Evolutionary conservation across 2,329 filamentous ascomycete genomes (phyloP), one percentile per base, ranked within the genome.

Genomic region (Septoria linicola): DNA sequence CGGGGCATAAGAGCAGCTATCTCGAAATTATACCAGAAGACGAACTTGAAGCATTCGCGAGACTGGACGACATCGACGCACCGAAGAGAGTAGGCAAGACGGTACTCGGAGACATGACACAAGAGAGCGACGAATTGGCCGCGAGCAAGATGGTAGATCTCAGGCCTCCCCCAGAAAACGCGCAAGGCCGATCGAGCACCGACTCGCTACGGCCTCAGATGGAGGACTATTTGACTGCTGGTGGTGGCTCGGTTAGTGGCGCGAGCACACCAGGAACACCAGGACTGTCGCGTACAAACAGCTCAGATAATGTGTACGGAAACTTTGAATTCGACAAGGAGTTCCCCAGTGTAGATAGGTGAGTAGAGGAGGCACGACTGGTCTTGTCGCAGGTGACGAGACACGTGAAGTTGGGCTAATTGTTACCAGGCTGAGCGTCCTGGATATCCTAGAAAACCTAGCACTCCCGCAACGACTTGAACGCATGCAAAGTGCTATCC

Each of bases 371-470:
- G 23, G 10, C n/a, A n/a, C n/a, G n/a, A n/a, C n/a, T n/a, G n/a
- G n/a, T n/a, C n/a, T n/a, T n/a, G n/a, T n/a, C n/a, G n/a, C n/a
- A n/a, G n/a, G 23, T 5, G 23, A 27, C 10, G 23, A 27, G 23
- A 10, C 23, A 10, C 10, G 23, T 27, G 23, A 27, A 10, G 23
- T 27, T 10, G 23, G 23, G 10, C 23, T 27, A 10, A 27, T 27
- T 27, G 23, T 27, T 5, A 10, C 23, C 10, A 27, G 89, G 44
- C 77, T 99, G 47, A 91, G 88, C 32, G 83, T 97, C 51, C 89
- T 99, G 63, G 93, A 99, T 67, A 79, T 99, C 41, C 81, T 99
- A 59, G 92, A 96, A 72, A 97, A 96, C 68, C 72, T 99, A 58
- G 88, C 91, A 4, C 77, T 99, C 25, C 87, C 90, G 1, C 88